phyloP scores from a whole-genome alignment of 352 stramenopile species.

The Peronospora destructor region DNA sequence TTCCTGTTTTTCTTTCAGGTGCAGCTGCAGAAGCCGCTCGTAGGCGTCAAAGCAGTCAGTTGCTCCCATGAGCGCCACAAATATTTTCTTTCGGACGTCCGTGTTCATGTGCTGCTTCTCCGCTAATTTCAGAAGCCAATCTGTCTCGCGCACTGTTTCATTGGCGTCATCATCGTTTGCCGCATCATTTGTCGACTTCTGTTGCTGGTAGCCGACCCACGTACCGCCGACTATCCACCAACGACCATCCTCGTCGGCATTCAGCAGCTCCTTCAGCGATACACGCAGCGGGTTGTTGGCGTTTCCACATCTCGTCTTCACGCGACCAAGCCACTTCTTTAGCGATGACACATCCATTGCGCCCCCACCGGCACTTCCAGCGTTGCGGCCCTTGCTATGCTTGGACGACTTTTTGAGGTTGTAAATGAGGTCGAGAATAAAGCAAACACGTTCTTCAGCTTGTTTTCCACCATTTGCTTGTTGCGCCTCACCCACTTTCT shows the following conservation, averaged over 20 bases:
- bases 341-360: slow-evolving; percentile 73
- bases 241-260: slow-evolving; percentile 86
- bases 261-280: slow-evolving; percentile 61
- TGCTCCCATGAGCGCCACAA: slow-evolving; percentile 95
- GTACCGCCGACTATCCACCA: slow-evolving; percentile 96
- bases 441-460: slow-evolving; percentile 59
- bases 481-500: slow-evolving; percentile 50
- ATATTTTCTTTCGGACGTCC: slow-evolving; percentile 91
- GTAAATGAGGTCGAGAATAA: slow-evolving; percentile 93
- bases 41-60: slow-evolving; percentile 94
- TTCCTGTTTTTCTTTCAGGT: slow-evolving; percentile 88
- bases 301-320: slow-evolving; percentile 87
- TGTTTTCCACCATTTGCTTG: slow-evolving; percentile 25
- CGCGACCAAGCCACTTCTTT: slow-evolving; percentile 91
- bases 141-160: slow-evolving; percentile 36
- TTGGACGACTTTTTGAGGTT: slow-evolving; percentile 95
- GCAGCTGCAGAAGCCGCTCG: slow-evolving; percentile 88
- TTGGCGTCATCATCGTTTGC: slow-evolving; percentile 12
- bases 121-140: slow-evolving; percentile 84
- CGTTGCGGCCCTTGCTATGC: slow-evolving; percentile 64
- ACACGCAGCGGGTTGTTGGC: slow-evolving; percentile 68
- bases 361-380: slow-evolving; percentile 10
- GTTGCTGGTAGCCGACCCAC: slow-evolving; percentile 81
- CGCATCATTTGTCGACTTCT: slow-evolving; percentile 30
- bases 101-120: slow-evolving; percentile 97